Base-by-base conservation (phyloP, 1,284 basidiomycete genomes). In the Sphagnurus paluster region DNA sequence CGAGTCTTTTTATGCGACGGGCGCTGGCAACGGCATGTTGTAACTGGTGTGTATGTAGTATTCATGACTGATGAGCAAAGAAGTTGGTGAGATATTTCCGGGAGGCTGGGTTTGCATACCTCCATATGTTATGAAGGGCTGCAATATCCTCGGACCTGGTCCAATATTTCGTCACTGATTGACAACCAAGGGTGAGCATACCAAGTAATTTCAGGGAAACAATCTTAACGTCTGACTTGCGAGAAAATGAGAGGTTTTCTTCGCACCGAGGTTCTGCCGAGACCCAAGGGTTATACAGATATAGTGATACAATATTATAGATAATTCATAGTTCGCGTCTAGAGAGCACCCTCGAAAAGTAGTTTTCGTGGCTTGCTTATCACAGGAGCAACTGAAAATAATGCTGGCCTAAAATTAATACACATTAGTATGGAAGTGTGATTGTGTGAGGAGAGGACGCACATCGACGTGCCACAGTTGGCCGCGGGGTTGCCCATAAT, bases 401-500 rank as follows among this genome's bases (percentile, higher is more conserved):
- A 53, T 14, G 70, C 66, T 13, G 69, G 69, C 69, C 69, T 67
- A 50, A 40, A 20, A 16, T 29, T 39, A 30, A 25, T 37, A 40
- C 24, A 28, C 19, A 40, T 44, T 17, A 45, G 9, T 11, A 38
- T 19, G 30, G 34, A 20, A 17, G 39, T 39, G 38, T 7, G 11
- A 17, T 23, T 33, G 21, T 23, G 25, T 19, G 8, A 34, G 19
- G n/a, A 37, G 40, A 25, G 26, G 6, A 74, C 84, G 60, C 60
- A 93, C 92, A 96, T 86, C 0, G 93, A 96, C 17, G 96, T 98
- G 21, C 96, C 96, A 60, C 95, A 95, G 54, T 86, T 90, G 16
- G 93, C 87, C 0, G 95, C 93, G n/a, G 95, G 89, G 60, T 97
- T 98, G 25, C 97, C 96, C 93, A 99, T 97, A 65, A 99, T 99